Percentiles rank a stretch among this genome's conserved stretches.
These are phyloP conservation scores for Chrysoporthe austroafricana DNA, from an alignment of 2,329 filamentous ascomycete species.

Conservation along the genomic window DNA sequence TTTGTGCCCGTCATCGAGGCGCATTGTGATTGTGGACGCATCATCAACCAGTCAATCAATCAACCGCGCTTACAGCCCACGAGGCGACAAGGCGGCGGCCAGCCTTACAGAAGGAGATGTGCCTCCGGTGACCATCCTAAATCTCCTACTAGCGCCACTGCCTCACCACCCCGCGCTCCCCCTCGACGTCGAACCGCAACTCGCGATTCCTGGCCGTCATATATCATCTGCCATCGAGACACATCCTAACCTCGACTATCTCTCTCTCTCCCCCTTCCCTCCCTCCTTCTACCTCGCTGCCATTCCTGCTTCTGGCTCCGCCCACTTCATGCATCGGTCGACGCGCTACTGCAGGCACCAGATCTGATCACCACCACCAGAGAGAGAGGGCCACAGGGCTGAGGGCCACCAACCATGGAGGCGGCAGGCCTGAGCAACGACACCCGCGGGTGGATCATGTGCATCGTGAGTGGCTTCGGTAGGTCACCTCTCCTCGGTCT, in stretches of 20 bases:
- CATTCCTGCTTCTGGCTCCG: background rate
- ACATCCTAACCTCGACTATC: background rate
- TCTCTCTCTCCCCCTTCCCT: background rate
- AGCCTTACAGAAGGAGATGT: background rate
- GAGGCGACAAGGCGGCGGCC: background rate
- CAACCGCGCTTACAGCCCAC: background rate
- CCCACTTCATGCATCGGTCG: constrained; percentile 5
- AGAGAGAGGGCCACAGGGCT: constrained; percentile 23
- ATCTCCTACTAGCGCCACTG: background rate
- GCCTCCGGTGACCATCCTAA: background rate
- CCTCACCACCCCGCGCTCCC: background rate
- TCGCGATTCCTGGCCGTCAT: constrained; percentile 4
- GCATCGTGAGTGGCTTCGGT: constrained; percentile 77
- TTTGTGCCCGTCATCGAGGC: background rate
- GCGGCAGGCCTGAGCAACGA: constrained; percentile 68
- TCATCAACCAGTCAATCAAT: background rate
- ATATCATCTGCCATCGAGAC: background rate
- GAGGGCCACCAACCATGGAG: constrained; percentile 42
- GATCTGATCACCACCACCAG: constrained; percentile 20
- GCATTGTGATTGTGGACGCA: background rate
- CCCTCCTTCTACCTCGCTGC: background rate
- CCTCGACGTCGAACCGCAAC: background rate
- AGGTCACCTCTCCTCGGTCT: constrained; percentile 37
- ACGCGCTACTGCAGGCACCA: constrained; percentile 27
- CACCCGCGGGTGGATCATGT: constrained; percentile 92